Evolutionary conservation across 179 eudicot species (phyloP).

Genomic region (Pouteria campechiana): DNA sequence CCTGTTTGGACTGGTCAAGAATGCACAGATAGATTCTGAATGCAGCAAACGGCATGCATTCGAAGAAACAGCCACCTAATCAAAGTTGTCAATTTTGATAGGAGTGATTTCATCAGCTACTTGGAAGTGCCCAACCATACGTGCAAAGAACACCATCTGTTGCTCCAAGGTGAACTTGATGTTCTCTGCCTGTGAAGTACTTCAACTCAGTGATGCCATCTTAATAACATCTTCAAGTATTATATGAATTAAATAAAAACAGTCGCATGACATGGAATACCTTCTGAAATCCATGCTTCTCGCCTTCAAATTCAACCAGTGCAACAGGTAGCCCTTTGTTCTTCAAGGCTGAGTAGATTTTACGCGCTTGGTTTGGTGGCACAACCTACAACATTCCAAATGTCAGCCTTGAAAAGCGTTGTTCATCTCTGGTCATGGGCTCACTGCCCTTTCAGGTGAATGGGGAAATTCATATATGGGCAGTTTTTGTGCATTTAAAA

Average conservation of each 20-base stretch:
- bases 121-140: constrained; percentile 57
- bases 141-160: constrained; percentile 94
- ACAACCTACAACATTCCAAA: constrained; percentile 51
- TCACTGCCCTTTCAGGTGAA: no score
- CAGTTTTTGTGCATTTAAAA: no score
- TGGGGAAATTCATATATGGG: no score
- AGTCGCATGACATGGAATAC: constrained; percentile 18
- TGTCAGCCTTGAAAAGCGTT: no score
- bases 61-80: constrained; percentile 26
- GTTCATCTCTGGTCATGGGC: no score
- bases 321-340: constrained; percentile 90
- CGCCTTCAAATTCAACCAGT: constrained; percentile 90
- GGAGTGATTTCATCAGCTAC: constrained; percentile 78
- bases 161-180: constrained; percentile 85
- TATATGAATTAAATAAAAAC: not conserved
- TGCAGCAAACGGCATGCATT: no score
- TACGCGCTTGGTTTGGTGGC: constrained; percentile 75
- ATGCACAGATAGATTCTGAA: no score
- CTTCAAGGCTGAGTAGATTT: constrained; percentile 71
- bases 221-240: not conserved
- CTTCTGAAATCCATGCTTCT: constrained; percentile 95
- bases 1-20: no score
- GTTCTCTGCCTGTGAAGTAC: constrained; percentile 68
- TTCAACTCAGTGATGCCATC: not conserved
- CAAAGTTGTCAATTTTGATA: constrained; percentile 78